Percentiles rank a stretch among this genome's conserved stretches.
Conservation (phyloP, 2,329 filamentous ascomycete genomes). For the Dryadomyces quercivorus region DNA sequence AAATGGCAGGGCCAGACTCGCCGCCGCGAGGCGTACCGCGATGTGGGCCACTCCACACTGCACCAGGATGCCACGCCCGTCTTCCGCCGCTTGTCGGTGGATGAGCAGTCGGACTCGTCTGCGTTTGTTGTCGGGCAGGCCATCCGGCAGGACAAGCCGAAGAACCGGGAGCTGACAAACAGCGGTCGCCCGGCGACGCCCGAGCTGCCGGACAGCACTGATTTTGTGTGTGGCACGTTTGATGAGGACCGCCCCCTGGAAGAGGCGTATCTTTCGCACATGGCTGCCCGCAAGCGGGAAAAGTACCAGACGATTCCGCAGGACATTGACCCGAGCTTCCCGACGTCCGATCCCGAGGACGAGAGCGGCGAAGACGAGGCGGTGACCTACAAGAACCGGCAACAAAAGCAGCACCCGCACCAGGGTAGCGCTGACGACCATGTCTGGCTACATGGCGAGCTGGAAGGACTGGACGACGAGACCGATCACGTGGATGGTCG, state of each 20-base stretch:
- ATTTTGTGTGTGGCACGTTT: constrained; percentile 96
- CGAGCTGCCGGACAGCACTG: constrained; percentile 89
- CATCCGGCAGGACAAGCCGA: constrained; percentile 19
- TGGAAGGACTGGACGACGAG: constrained; percentile 53
- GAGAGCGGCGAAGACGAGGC: constrained; percentile 57
- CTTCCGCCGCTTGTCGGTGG: constrained; percentile 14
- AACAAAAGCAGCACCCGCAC: constrained; percentile 21
- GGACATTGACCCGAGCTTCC: constrained; percentile 95
- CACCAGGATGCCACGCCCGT: constrained; percentile 25
- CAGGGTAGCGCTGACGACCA: constrained; percentile 53
- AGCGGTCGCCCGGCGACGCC: constrained; percentile 58
- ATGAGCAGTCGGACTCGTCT: constrained; percentile 48
- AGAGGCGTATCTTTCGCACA: constrained; percentile 76
- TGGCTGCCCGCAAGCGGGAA: constrained; percentile 67
- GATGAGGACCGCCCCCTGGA: constrained; percentile 94
- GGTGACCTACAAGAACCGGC: constrained; percentile 8
- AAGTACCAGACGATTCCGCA: constrained; percentile 82
- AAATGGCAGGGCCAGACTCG: constrained; percentile 21
- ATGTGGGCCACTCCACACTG: constrained; percentile 21
- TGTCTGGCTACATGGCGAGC: constrained; percentile 58
- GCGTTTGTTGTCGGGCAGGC: constrained; percentile 36
- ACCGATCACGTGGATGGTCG: constrained; percentile 36
- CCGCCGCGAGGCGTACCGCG: constrained; percentile 5
- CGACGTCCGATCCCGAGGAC: constrained; percentile 82
- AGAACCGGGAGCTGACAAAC: constrained; percentile 24